Evolutionary conservation across 768 basidiomycete species (phyloP), one percentile per base, ranked within the genome.

Genomic region (Psilocybe subaeruginosa): DNA sequence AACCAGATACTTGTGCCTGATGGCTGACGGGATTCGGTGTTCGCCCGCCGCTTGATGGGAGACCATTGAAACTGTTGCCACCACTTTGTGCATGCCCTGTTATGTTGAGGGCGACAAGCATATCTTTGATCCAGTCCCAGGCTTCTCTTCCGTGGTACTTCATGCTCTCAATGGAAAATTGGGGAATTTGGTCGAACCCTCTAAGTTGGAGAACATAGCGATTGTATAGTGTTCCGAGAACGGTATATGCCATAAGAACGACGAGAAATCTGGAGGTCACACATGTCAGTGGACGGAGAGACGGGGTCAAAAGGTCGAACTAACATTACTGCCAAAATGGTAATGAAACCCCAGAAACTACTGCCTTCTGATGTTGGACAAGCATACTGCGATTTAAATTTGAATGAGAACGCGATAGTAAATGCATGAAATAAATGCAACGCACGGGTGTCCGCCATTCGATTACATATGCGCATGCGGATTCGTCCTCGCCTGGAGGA

Each of bases 401-500:
- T 35, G 14, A 16, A 64, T 46, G 62, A 37, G 54, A 19, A 45
- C 27, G 30, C 19, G 49, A 39, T 47, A 33, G 23, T 52, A 43
- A 50, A 17, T 4, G 29, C 41, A 52, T 51, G 58, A 37, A 31
- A 43, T 29, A 47, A 8, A 47, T 31, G 29, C 23, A 5, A 72
- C 84, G 68, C 65, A 94, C 93, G 66, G 86, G 86, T 4, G 91
- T 94, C 58, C 82, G 79, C 94, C 94, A 96, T 76, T 95, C 92
- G 41, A 96, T 74, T 60, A 90, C 84, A 70, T 88, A 95, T 11
- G 86, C 83, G 71, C 94, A 96, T n/a, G 85, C 85, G 29, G 69
- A 69, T 8, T 88, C 83, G 35, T 89, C 86, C 14, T 84, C 82
- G 8, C 77, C 76, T 7, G 86, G 85, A 4, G 91, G 91, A 23